Evolutionary conservation across 2,329 filamentous ascomycete genomes (phyloP).

Genomic region (Microcera coccophila): DNA sequence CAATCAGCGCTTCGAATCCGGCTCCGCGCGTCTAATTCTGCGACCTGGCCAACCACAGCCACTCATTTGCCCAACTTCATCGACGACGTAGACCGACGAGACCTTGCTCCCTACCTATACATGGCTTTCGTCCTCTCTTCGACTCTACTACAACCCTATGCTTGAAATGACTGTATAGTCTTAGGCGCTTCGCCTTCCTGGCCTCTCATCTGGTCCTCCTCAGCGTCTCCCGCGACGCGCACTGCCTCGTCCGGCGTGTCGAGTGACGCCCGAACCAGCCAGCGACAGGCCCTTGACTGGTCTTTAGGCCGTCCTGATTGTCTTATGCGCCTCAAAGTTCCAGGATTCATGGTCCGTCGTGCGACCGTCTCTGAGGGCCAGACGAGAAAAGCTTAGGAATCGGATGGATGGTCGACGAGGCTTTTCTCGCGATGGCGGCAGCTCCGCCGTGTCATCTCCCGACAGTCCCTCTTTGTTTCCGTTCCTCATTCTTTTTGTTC

Average conservation of each 20-base stretch:
- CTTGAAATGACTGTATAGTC: too few species aligned
- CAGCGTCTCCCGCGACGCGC: slow-evolving; percentile 6
- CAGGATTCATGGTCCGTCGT: slow-evolving; percentile 7
- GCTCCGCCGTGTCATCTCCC: slow-evolving; percentile 1
- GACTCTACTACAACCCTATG: too few species aligned
- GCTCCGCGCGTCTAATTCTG: slow-evolving; percentile 25
- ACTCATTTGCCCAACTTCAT: slow-evolving; percentile 1
- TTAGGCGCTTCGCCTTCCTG: background rate
- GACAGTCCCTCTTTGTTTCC: background rate
- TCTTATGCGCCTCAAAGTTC: slow-evolving; percentile 9
- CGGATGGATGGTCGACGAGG: slow-evolving; percentile 5
- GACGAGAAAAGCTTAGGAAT: background rate
- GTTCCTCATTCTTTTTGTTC: slow-evolving; percentile 9
- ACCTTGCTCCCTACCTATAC: background rate
- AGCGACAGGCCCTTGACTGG: slow-evolving; percentile 21
- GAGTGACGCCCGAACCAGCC: slow-evolving; percentile 13
- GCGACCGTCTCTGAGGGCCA: background rate
- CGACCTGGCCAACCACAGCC: slow-evolving; percentile 21
- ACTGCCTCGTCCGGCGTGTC: slow-evolving; percentile 13
- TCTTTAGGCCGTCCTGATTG: slow-evolving; percentile 7
- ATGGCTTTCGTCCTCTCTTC: too few species aligned
- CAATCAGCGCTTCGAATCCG: slow-evolving; percentile 17
- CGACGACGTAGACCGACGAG: slow-evolving; percentile 3
- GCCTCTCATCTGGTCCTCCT: slow-evolving; percentile 2
- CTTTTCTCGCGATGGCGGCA: slow-evolving; percentile 6